phyloP scores from a whole-genome alignment of 345 rosid genomes.

The Brassica napus region DNA sequence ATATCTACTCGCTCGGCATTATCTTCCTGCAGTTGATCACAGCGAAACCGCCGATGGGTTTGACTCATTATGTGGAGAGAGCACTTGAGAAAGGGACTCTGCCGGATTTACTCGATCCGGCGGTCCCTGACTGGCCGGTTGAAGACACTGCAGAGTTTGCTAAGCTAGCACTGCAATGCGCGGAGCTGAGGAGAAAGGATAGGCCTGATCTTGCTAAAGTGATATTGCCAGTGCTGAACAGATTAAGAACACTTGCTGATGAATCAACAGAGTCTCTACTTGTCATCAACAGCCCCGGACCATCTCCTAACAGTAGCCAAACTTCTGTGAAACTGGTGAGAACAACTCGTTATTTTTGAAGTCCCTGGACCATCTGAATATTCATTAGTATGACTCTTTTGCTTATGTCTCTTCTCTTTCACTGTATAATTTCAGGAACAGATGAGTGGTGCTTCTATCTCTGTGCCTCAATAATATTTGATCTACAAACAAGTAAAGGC shows the following conservation, averaged over 20 bases:
- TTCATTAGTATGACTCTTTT: not conserved
- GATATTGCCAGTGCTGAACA: slow-evolving; percentile 64
- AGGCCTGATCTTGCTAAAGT: slow-evolving; percentile 79
- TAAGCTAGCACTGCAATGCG: slow-evolving; percentile 58
- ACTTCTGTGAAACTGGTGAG: slow-evolving; percentile 49
- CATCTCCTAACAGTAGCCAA: slow-evolving; percentile 41
- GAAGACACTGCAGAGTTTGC: slow-evolving; percentile 70
- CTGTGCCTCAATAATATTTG: slow-evolving; percentile 24
- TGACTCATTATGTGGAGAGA: slow-evolving; percentile 72
- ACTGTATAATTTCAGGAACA: slow-evolving; percentile 25
- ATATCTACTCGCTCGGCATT: slow-evolving; percentile 80
- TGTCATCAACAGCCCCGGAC: slow-evolving; percentile 16
- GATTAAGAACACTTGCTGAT: slow-evolving; percentile 70
- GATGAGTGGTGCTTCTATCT: slow-evolving; percentile 33
- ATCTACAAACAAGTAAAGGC: slow-evolving; percentile 2
- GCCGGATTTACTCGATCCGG: slow-evolving; percentile 62
- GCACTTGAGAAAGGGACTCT: slow-evolving; percentile 70
- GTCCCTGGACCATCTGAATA: not conserved
- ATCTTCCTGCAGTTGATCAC: slow-evolving; percentile 74
- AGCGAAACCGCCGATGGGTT: slow-evolving; percentile 82
- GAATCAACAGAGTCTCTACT: slow-evolving; percentile 37
- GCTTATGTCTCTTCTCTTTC: slow-evolving; percentile 1
- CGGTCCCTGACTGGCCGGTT: slow-evolving; percentile 68
- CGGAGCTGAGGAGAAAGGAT: slow-evolving; percentile 80
- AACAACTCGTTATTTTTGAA: not conserved